Conservation (phyloP, 1,284 basidiomycete genomes). For the Cryptococcus hybrid region DNA sequence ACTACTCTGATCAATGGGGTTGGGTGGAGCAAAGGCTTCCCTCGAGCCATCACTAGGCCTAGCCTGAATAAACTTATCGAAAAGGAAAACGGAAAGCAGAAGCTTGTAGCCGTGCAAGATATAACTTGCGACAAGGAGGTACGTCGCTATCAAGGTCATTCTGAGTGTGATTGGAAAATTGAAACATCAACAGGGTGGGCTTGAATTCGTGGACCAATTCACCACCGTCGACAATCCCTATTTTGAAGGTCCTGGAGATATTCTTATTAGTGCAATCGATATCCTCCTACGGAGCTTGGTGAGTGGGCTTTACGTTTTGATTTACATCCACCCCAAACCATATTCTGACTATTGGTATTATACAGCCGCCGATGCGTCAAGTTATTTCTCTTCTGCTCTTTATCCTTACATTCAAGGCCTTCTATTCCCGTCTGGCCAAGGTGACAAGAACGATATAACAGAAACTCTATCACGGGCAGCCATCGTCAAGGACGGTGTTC, state of each 20-base stretch:
- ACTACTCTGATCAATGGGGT: conserved; percentile 80
- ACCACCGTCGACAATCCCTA: conserved; percentile 74
- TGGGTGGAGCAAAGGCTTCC: conserved; percentile 74
- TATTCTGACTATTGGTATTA: not conserved
- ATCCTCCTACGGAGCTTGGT: conserved; percentile 78
- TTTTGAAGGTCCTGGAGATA: conserved; percentile 57
- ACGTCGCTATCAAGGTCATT: conserved; percentile 5
- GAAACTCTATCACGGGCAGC: conserved; percentile 64
- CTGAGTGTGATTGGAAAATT: conserved; percentile 1
- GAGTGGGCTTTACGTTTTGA: conserved; percentile 16
- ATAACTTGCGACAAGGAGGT: conserved; percentile 82
- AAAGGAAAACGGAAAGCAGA: conserved; percentile 50
- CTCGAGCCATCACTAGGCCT: conserved; percentile 69
- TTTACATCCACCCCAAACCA: not conserved
- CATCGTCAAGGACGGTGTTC: conserved; percentile 62
- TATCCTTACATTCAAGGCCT: conserved; percentile 61
- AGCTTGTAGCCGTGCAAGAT: conserved; percentile 70
- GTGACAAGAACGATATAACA: conserved; percentile 37
- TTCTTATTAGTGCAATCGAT: conserved; percentile 81
- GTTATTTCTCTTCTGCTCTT: conserved; percentile 67
- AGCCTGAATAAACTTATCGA: conserved; percentile 59
- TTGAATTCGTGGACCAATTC: conserved; percentile 72
- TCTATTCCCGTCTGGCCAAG: conserved; percentile 45
- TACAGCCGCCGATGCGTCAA: conserved; percentile 64
- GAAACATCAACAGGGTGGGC: conserved; percentile 60